Evolutionary conservation across 305 asterid species (phyloP), one percentile per base, ranked within the genome.

Genomic region (Salvia sclarea): DNA sequence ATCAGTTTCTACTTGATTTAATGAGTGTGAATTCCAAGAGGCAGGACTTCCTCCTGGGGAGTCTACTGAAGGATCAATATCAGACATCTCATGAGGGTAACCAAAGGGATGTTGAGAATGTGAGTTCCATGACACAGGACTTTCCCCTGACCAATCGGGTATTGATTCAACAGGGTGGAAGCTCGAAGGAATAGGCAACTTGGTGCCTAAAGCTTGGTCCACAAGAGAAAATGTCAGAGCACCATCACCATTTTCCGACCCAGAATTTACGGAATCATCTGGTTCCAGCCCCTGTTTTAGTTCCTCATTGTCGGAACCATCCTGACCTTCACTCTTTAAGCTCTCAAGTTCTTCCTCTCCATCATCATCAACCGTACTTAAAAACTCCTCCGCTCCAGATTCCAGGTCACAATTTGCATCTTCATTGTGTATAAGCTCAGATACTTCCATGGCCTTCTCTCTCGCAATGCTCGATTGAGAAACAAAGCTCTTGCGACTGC

Each of bases 1-100:
- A 69, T 92, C 96, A 16, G 77, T 57, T 78, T 89, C 98, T 49
- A 71, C 71, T 76, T 87, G 96, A 73, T 81, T 89, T 47, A 85
- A 78, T 64, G 93, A 79, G 67, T 89, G 83, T 14, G 89, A 91
- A 75, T 86, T 90, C 97, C 96, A 86, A n/a, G 97, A 90, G 79
- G 75, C 90, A 61, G 92, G 96, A 76, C 98, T 92, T 48, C 93
- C 94, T 33, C 78, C 76, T 12, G 88, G 91, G 54, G 88, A 90
- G 63, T 86, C 91, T 44, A 78, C 88, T 47, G 90, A 82, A 57
- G 88, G 88, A 72, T 89, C 98, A 56, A 85, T 62, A 76, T 92
- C 93, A 44, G 92, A 87, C 75, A 73, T 82, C 82, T 94, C 98
- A 12, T 83, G 88, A 24, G 88, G 75, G 85, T 89, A 91, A 35